Percentiles rank a stretch among this genome's conserved stretches.
Evolutionary conservation across 2,329 filamentous ascomycete genomes (phyloP).

Genomic region (Ascochyta koolunga): DNA sequence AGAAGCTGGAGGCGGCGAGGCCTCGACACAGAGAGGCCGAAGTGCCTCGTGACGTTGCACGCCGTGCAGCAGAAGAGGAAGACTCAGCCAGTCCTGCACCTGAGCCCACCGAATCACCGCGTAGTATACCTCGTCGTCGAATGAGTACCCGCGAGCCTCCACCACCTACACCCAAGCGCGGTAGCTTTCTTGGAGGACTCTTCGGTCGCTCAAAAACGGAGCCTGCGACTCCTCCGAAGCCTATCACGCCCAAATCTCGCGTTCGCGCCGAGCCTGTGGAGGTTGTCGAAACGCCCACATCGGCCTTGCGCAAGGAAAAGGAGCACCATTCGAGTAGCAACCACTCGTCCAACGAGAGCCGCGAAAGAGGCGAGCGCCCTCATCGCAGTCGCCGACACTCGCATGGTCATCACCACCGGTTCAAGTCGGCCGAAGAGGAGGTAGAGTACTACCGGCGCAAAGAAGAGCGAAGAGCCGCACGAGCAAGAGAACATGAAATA

Average conservation of each 20-base stretch:
- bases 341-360: conserved; percentile 41
- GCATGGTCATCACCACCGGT: conserved; percentile 30
- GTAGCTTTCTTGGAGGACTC: conserved; percentile 39
- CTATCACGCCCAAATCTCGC: conserved; percentile 31
- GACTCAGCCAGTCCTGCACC: conserved; percentile 24
- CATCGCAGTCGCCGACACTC: conserved; percentile 41
- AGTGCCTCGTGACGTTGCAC: conserved; percentile 35
- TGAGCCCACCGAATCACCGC: conserved; percentile 28
- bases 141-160: conserved; percentile 36
- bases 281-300: conserved; percentile 20
- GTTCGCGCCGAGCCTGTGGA: conserved; percentile 35
- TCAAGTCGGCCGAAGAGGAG: conserved; percentile 40
- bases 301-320: conserved; percentile 26
- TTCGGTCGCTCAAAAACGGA: conserved; percentile 44
- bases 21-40: conserved; percentile 22
- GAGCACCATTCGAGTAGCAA: conserved; percentile 36
- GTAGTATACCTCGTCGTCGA: conserved; percentile 24
- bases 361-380: conserved; percentile 37
- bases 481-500: conserved; percentile 36
- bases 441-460: conserved; percentile 41
- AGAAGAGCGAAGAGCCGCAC: conserved; percentile 35
- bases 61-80: conserved; percentile 36
- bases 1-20: conserved; percentile 21
- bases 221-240: conserved; percentile 30
- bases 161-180: conserved; percentile 31